These are phyloP conservation scores for Agaricus subrufescens DNA, from an alignment of 768 basidiomycete genomes.

Conservation along the genomic window DNA sequence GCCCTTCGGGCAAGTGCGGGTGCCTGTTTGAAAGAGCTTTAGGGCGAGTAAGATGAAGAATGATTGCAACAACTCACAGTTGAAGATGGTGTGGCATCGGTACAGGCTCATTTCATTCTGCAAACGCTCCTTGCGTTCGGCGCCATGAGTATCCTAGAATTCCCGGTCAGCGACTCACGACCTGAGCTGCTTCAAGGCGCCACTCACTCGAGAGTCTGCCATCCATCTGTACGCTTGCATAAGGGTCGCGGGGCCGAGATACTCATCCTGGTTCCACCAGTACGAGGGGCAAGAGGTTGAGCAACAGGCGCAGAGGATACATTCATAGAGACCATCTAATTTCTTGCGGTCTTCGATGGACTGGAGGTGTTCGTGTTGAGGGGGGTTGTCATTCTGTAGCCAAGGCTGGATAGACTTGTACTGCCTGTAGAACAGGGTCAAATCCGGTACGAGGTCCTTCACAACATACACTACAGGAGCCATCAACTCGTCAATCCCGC, in stretches of 20 bases:
- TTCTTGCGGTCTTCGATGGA: constrained; percentile 90
- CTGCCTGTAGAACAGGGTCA: constrained; percentile 95
- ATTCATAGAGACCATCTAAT: constrained; percentile 96
- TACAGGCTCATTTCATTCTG: constrained; percentile 97
- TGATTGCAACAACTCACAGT: constrained; percentile 50
- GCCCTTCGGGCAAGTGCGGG: constrained; percentile 96
- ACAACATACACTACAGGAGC: constrained; percentile 83
- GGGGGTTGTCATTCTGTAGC: constrained; percentile 90
- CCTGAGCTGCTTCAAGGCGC: background rate
- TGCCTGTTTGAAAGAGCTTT: constrained; percentile 38
- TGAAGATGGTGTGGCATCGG: constrained; percentile 98
- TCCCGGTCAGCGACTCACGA: background rate
- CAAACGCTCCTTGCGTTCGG: constrained; percentile 83
- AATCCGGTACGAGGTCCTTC: constrained; percentile 94
- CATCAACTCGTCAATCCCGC: background rate
- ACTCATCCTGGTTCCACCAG: constrained; percentile 99
- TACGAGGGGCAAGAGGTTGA: constrained; percentile 97
- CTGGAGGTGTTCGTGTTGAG: constrained; percentile 85
- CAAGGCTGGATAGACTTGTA: constrained; percentile 99
- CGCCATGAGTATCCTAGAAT: constrained; percentile 65
- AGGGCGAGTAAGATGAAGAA: constrained; percentile 3
- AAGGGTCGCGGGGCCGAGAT: constrained; percentile 93
- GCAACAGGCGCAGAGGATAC: constrained; percentile 96
- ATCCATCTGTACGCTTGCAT: constrained; percentile 99
- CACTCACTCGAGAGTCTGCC: constrained; percentile 84